These are phyloP conservation scores for Talaromyces sp. DNA, from an alignment of 2,329 filamentous ascomycete species.

Conservation along the genomic window DNA sequence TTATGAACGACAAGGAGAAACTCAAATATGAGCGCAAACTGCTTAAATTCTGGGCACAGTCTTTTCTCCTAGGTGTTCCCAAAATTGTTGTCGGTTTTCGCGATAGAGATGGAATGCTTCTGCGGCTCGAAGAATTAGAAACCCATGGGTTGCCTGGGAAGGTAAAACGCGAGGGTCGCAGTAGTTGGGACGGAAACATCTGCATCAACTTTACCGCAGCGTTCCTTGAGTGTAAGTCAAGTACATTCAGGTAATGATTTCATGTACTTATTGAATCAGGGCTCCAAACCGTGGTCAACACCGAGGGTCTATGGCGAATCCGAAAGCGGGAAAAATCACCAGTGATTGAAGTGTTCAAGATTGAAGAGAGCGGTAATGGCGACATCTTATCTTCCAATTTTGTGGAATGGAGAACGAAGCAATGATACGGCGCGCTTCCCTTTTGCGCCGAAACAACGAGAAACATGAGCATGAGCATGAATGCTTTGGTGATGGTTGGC, in stretches of 20 bases:
- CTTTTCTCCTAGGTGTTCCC: slow-evolving; percentile 86
- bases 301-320: slow-evolving; percentile 79
- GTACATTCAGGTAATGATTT: neutral
- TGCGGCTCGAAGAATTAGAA: slow-evolving; percentile 70
- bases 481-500: neutral
- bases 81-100: slow-evolving; percentile 90
- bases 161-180: slow-evolving; percentile 62
- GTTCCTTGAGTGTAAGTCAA: slow-evolving; percentile 68
- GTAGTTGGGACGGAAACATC: slow-evolving; percentile 83
- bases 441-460: no score
- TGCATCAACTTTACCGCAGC: slow-evolving; percentile 85
- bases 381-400: slow-evolving; percentile 74
- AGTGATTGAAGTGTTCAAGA: slow-evolving; percentile 67
- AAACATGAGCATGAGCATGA: no score
- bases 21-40: slow-evolving; percentile 82
- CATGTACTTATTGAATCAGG: slow-evolving; percentile 44
- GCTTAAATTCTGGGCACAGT: slow-evolving; percentile 95
- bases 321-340: slow-evolving; percentile 59
- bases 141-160: slow-evolving; percentile 74
- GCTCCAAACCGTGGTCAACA: slow-evolving; percentile 56
- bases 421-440: neutral
- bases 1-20: slow-evolving; percentile 64
- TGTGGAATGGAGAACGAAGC: slow-evolving; percentile 60
- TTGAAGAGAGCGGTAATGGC: slow-evolving; percentile 71
- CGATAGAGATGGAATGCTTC: slow-evolving; percentile 66